A percentile compares a stretch with the other conserved stretches of the same genome.
These are phyloP conservation scores for Cenchrus fungigraminus DNA, from an alignment of 176 grass and related monocot species.

Conservation along the genomic window DNA sequence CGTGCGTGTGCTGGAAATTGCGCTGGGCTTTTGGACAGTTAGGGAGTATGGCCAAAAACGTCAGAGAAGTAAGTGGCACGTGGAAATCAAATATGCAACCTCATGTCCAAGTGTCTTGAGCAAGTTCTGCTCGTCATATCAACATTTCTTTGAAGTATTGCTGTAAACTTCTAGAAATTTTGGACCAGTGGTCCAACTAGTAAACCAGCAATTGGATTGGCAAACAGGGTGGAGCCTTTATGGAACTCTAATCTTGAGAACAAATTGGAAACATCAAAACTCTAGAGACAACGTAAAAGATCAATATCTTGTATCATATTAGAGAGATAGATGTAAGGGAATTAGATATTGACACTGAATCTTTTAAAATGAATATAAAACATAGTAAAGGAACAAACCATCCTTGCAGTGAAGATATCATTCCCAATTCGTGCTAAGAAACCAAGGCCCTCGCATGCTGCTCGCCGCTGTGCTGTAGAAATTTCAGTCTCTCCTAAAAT, in stretches of 20 bases:
- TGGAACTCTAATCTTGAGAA: constrained; percentile 2
- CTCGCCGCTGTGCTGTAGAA: constrained; percentile 70
- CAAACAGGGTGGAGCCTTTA: not conserved
- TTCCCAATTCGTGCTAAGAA: constrained; percentile 80
- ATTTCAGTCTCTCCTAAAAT: constrained; percentile 77
- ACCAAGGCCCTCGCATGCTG: constrained; percentile 89
- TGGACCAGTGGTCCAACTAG: not conserved
- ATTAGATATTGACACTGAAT: constrained; percentile 22
- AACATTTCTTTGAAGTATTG: not conserved
- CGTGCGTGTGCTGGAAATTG: not conserved
- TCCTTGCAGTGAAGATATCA: constrained; percentile 90
- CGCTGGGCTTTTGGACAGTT: not conserved
- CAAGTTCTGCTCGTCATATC: not conserved
- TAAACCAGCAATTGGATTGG: not conserved
- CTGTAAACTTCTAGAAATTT: not conserved
- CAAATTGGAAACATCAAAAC: constrained; percentile 17
- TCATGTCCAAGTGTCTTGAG: not conserved
- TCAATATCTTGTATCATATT: not conserved
- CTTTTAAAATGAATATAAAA: constrained; percentile 11
- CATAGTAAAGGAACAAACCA: constrained; percentile 60
- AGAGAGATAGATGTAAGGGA: not conserved
- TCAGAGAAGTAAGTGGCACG: not conserved
- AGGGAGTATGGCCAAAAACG: not conserved
- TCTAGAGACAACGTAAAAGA: constrained; percentile 17
- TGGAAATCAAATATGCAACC: not conserved